These are phyloP conservation scores for Hirschioporus abietinus DNA, from an alignment of 768 basidiomycete species.

Conservation along the genomic window DNA sequence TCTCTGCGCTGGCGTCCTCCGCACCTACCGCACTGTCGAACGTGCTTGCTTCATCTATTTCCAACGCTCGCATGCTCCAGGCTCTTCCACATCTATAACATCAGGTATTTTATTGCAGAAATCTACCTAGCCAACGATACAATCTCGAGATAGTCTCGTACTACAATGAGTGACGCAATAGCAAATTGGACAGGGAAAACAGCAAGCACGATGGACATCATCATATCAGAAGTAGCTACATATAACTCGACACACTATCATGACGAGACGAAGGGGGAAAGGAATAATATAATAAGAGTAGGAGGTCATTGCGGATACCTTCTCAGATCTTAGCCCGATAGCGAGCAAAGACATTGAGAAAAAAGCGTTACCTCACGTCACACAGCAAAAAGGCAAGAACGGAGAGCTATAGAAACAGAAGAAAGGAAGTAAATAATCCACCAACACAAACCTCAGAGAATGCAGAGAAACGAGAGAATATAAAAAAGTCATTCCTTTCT, in stretches of 20 bases:
- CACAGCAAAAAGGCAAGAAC: background rate
- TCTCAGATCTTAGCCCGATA: background rate
- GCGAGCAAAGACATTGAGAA: background rate
- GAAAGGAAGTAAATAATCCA: conserved; percentile 4
- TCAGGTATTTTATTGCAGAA: background rate
- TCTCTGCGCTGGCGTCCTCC: background rate
- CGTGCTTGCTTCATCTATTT: background rate
- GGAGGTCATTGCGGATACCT: background rate
- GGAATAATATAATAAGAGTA: background rate
- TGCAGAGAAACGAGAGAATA: conserved; percentile 6
- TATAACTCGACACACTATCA: background rate
- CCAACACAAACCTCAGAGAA: background rate
- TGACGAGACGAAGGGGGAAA: background rate
- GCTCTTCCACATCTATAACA: background rate
- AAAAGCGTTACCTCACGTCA: conserved; percentile 2
- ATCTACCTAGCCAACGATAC: background rate
- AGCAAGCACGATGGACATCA: background rate
- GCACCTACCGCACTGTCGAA: background rate
- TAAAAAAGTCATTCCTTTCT: conserved; percentile 1
- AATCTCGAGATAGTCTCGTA: background rate
- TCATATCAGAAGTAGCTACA: background rate
- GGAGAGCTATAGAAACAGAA: conserved; percentile 1
- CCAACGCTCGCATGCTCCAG: background rate
- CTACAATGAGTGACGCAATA: background rate
- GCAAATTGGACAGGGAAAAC: background rate